These are phyloP conservation scores for Trichodelitschia bisporula DNA, from an alignment of 495 filamentous ascomycete species.

Conservation along the genomic window DNA sequence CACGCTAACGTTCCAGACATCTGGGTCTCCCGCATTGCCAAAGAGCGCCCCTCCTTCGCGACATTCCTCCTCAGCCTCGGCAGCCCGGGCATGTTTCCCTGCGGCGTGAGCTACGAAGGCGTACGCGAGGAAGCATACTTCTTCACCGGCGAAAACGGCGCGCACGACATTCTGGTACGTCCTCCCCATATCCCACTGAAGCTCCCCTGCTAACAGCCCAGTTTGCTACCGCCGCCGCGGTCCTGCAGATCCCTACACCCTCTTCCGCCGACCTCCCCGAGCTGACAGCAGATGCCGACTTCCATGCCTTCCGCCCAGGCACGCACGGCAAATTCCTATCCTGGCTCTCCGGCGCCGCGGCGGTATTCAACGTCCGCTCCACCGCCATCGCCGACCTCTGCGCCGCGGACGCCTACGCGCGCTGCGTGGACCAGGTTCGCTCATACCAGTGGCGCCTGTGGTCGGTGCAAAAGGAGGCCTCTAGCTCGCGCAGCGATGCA, in stretches of 20 bases:
- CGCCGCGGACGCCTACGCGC: slow-evolving; percentile 39
- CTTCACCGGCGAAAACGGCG: slow-evolving; percentile 73
- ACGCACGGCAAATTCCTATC: slow-evolving; percentile 68
- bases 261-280: slow-evolving; percentile 63
- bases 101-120: slow-evolving; percentile 71
- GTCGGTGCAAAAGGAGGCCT: too few species aligned
- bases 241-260: slow-evolving; percentile 64
- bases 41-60: slow-evolving; percentile 57
- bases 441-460: slow-evolving; percentile 87
- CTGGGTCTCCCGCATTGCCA: slow-evolving; percentile 64
- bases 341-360: slow-evolving; percentile 33
- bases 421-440: slow-evolving; percentile 55
- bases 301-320: slow-evolving; percentile 59
- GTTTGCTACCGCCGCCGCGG: too few species aligned
- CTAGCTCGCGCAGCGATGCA: too few species aligned
- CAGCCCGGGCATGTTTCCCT: slow-evolving; percentile 72
- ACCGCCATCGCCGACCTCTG: slow-evolving; percentile 32
- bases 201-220: too few species aligned
- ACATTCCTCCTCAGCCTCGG: slow-evolving; percentile 91
- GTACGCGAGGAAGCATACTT: slow-evolving; percentile 41
- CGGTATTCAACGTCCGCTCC: slow-evolving; percentile 28
- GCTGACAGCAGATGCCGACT: too few species aligned
- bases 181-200: too few species aligned
- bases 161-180: slow-evolving; percentile 60
- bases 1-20: slow-evolving; percentile 29